Evolutionary conservation across 2,329 filamentous ascomycete genomes (phyloP), one percentile per base, ranked within the genome.

Genomic region (Colletotrichum horii): DNA sequence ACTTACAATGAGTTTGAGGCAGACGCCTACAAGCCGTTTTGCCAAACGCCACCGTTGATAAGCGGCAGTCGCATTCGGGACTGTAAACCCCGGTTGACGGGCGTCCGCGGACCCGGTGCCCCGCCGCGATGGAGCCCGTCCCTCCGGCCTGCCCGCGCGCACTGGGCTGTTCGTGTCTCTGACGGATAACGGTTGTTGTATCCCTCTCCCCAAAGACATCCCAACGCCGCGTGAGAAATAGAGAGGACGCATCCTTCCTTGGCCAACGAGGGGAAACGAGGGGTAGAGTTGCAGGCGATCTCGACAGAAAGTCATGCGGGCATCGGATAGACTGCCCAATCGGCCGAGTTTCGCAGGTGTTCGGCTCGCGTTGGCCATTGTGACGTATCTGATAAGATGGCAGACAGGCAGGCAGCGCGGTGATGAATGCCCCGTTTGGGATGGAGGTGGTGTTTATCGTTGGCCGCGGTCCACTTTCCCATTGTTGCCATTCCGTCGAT

Each of bases 361-460:
- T 56, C 61, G 38, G 61, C 72, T 67, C 28, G 36, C 43, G 28
- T 34, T 61, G 22, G 15, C 28, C 28, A 30, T 55, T 9, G 71
- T 74, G 60, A 71, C 34, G 56, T 73, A 73, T 74, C 34, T 61
- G 70, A 69, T 73, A 69, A 73, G 61, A 72, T 55, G 62, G 28
- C 38, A 48, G 38, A 3, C 61, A 32, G 52, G 30, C 61, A 55
- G 68, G 48, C 43, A 28, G 56, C 56, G 69, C 56, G 73, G 73
- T 66, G 73, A 61, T 55, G 28, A 65, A 58, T 60, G 34, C 56
- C 70, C 19, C 58, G 24, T 69, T 75, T 52, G 56, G 66, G 70
- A 58, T 14, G 5, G 19, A 55, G 56, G 16, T 68, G 70, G 43
- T 64, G 38, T 65, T 68, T 22, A 38, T 65, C 56, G 24, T n/a